Conservation (phyloP, 2,329 filamentous ascomycete species). For the Nakataea oryzae region DNA sequence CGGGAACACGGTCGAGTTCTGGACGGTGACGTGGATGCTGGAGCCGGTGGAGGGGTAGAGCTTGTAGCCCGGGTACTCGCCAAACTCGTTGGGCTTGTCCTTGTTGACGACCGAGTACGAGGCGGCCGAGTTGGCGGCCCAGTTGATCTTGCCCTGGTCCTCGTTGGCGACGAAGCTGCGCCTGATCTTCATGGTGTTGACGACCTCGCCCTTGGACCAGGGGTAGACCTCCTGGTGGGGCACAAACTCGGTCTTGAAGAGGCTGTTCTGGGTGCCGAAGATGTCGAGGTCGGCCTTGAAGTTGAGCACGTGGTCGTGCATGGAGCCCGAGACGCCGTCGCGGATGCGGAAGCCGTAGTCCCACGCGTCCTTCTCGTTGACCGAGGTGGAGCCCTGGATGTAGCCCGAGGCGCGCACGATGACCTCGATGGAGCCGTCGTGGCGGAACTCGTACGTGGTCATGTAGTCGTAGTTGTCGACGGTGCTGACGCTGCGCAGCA, state of each 20-base stretch:
- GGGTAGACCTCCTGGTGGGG: not conserved
- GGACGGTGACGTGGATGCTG: conserved; percentile 9
- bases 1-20: conserved; percentile 1
- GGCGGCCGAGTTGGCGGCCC: conserved; percentile 16
- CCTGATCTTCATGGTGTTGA: conserved; percentile 1
- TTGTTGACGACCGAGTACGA: conserved; percentile 24
- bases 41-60: conserved; percentile 17
- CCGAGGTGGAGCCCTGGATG: conserved; percentile 15
- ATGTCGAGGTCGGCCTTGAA: conserved; percentile 22
- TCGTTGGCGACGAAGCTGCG: conserved; percentile 1
- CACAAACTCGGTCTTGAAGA: conserved; percentile 9
- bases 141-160: conserved; percentile 3
- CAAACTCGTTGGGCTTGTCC: conserved; percentile 20
- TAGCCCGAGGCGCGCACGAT: conserved; percentile 19
- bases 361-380: conserved; percentile 15
- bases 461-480: conserved; percentile 25
- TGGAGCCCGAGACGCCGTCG: conserved; percentile 14
- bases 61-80: conserved; percentile 23
- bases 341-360: conserved; percentile 17
- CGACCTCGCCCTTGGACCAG: not conserved
- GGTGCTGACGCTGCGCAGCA: conserved; percentile 21
- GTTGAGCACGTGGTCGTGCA: conserved; percentile 20
- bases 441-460: conserved; percentile 15
- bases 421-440: conserved; percentile 20
- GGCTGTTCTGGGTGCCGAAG: conserved; percentile 16